These are phyloP conservation scores for Henckelia pumila DNA, from an alignment of 257 asterid genomes.

Conservation along the genomic window DNA sequence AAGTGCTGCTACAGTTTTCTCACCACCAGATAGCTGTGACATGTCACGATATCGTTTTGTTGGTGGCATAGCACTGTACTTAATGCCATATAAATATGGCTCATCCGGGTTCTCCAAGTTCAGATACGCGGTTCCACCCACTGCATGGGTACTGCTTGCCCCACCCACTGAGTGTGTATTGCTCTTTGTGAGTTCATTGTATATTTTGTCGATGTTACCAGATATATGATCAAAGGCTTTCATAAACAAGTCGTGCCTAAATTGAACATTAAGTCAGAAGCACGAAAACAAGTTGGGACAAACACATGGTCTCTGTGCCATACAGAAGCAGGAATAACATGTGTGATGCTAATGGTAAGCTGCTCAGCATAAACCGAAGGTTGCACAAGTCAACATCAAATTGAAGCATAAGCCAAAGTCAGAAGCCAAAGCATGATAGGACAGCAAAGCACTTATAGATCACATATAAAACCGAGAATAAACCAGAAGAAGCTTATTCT, in stretches of 20 bases:
- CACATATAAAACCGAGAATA: slow-evolving; percentile 5
- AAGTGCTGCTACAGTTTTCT: slow-evolving; percentile 98
- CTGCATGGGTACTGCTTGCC: slow-evolving; percentile 72
- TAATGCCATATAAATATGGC: slow-evolving; percentile 89
- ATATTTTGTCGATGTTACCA: slow-evolving; percentile 78
- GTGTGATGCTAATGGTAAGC: slow-evolving; percentile 8
- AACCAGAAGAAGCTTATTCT: not conserved
- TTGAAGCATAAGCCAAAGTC: not conserved
- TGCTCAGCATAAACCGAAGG: slow-evolving; percentile 2
- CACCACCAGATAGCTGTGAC: slow-evolving; percentile 97
- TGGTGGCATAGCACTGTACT: slow-evolving; percentile 98
- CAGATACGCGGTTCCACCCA: slow-evolving; percentile 93
- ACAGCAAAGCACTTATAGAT: not conserved
- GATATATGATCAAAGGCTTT: slow-evolving; percentile 87
- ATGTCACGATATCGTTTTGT: slow-evolving; percentile 92
- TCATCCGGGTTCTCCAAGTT: slow-evolving; percentile 92
- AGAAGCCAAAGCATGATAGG: slow-evolving; percentile 1
- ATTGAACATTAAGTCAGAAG: slow-evolving; percentile 32
- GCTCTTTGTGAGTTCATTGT: slow-evolving; percentile 91
- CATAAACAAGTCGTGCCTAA: slow-evolving; percentile 82
- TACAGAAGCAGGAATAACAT: slow-evolving; percentile 15
- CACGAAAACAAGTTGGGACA: slow-evolving; percentile 10
- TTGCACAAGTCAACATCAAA: slow-evolving; percentile 1
- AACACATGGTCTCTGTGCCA: not conserved
- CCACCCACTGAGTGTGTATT: slow-evolving; percentile 54